Percentiles rank a stretch among this genome's conserved stretches.
These are phyloP conservation scores for Coprinopsis strossmayeri DNA, from an alignment of 768 basidiomycete genomes.

Conservation along the genomic window DNA sequence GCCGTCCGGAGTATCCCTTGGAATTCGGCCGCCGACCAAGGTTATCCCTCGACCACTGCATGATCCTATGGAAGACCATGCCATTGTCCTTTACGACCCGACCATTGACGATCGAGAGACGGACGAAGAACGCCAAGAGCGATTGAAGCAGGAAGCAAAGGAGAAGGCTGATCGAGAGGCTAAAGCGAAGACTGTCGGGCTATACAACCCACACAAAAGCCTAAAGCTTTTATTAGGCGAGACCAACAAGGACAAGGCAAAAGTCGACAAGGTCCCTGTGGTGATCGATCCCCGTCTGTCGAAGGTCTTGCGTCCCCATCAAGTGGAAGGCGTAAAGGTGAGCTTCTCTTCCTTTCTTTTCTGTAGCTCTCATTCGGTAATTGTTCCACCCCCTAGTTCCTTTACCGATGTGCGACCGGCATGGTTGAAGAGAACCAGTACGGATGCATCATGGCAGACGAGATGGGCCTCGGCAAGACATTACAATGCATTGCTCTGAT, in stretches of 20 bases:
- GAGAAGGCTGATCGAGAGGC: conserved; percentile 58
- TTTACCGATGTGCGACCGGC: conserved; percentile 93
- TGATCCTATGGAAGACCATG: conserved; percentile 97
- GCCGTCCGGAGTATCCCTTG: conserved; percentile 70
- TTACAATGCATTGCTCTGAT: conserved; percentile 93
- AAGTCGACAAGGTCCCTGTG: conserved; percentile 80
- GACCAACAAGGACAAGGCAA: conserved; percentile 58
- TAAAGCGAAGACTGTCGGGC: conserved; percentile 59
- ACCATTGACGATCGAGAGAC: conserved; percentile 92
- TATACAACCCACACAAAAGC: conserved; percentile 91
- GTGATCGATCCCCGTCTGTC: conserved; percentile 88
- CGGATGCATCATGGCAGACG: conserved; percentile 99
- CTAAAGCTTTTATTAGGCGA: conserved; percentile 73
- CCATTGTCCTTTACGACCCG: conserved; percentile 95
- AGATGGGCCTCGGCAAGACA: conserved; percentile 98
- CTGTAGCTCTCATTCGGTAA: conserved; percentile 6
- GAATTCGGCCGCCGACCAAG: conserved; percentile 73
- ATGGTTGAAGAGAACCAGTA: conserved; percentile 88
- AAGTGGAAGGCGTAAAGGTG: conserved; percentile 97
- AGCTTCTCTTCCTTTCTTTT: conserved; percentile 14
- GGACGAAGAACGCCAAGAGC: conserved; percentile 72
- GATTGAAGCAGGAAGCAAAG: conserved; percentile 69
- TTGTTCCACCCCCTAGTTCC: conserved; percentile 51
- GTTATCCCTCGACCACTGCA: conserved; percentile 89
- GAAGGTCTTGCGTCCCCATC: conserved; percentile 93